A percentile compares a stretch with the other conserved stretches of the same genome.
phyloP scores from a whole-genome alignment of 352 stramenopile genomes.

The Phytophthora lateralis region DNA sequence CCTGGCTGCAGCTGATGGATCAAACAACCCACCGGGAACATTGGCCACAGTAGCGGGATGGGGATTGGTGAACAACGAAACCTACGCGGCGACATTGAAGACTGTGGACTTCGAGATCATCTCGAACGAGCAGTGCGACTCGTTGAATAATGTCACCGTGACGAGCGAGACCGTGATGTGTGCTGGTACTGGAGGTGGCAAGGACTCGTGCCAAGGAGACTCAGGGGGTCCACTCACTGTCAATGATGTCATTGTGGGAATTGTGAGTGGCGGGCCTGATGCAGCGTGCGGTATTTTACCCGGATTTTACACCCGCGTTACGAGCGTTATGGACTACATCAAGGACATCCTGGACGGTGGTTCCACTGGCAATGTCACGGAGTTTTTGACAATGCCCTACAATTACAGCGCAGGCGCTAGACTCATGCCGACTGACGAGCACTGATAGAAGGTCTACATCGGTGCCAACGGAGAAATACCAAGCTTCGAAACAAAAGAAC shows the following conservation, averaged over 20 bases:
- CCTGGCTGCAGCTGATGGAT: neutral
- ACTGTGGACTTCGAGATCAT: constrained; percentile 1
- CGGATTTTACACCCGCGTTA: too few species aligned
- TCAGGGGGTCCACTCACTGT: neutral
- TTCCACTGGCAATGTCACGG: neutral
- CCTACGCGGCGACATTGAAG: neutral
- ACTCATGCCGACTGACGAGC: neutral
- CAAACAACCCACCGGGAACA: neutral
- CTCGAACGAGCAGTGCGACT: neutral
- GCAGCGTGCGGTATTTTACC: too few species aligned
- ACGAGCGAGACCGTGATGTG: neutral
- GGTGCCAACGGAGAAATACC: too few species aligned
- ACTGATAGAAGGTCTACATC: too few species aligned
- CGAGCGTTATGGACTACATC: neutral
- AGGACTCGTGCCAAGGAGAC: neutral
- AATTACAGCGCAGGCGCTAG: neutral
- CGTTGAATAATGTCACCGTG: neutral
- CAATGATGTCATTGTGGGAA: neutral
- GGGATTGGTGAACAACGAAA: neutral
- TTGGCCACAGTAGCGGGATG: neutral
- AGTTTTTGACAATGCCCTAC: neutral
- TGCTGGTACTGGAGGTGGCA: neutral
- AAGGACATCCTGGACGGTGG: constrained; percentile 1
- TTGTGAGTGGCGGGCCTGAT: neutral
- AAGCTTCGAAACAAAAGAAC: too few species aligned